Conservation (phyloP, 176 grass and related monocot genomes). For the Carex kokanica region DNA sequence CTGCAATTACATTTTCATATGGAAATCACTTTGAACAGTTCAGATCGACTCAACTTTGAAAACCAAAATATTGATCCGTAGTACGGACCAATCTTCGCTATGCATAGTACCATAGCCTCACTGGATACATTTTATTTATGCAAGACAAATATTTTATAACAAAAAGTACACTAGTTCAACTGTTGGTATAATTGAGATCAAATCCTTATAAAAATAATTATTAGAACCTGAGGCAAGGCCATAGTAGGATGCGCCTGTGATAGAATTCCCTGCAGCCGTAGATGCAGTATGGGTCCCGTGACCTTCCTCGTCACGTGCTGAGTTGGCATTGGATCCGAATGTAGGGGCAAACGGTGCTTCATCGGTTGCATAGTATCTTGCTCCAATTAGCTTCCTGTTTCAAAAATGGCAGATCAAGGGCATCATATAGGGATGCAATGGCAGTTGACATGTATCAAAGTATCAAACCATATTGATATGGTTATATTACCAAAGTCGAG, state of each 20-base stretch:
- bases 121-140: not conserved
- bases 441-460: not conserved
- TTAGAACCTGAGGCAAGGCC: conserved; percentile 44
- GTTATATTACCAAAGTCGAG: not conserved
- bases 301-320: conserved; percentile 48
- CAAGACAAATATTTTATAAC: not conserved
- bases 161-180: not conserved
- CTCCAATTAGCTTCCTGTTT: conserved; percentile 85
- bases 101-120: too few relatives aligned
- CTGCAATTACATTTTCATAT: too few relatives aligned
- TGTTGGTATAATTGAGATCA: not conserved
- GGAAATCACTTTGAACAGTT: too few relatives aligned
- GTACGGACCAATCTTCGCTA: too few relatives aligned
- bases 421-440: not conserved
- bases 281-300: conserved; percentile 92
- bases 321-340: not conserved
- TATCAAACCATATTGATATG: not conserved
- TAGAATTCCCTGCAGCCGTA: conserved; percentile 54
- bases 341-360: not conserved
- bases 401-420: not conserved
- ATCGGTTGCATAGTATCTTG: conserved; percentile 55
- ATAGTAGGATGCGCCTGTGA: conserved; percentile 58
- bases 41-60: too few relatives aligned
- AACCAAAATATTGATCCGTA: too few relatives aligned
- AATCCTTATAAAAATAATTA: not conserved